phyloP scores from a whole-genome alignment of 495 filamentous ascomycete species.

The Viridothelium virens region DNA sequence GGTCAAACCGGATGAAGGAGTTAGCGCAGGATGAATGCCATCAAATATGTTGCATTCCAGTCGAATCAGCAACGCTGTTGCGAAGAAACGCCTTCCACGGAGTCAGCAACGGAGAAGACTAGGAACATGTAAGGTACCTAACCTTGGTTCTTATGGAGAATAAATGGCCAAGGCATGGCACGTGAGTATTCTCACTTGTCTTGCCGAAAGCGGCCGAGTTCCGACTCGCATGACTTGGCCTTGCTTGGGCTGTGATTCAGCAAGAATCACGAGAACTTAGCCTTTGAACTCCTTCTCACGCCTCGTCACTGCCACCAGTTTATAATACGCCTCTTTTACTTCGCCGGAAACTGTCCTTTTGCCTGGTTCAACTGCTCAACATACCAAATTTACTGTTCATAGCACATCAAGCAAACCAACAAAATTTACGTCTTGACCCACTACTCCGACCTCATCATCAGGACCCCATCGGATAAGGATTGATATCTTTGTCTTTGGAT shows the following conservation, averaged over 20 bases:
- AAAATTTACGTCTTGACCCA: not conserved
- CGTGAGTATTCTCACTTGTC: too few species aligned
- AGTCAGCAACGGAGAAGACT: too few species aligned
- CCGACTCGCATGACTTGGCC: not conserved
- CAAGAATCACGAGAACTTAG: not conserved
- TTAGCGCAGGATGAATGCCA: too few species aligned
- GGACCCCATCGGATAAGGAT: not conserved
- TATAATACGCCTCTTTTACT: not conserved
- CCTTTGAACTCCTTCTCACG: not conserved
- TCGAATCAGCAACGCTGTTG: too few species aligned
- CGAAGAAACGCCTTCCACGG: too few species aligned
- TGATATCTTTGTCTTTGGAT: not conserved
- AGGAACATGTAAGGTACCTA: too few species aligned
- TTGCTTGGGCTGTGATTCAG: slow-evolving; percentile 1
- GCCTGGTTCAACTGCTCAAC: not conserved
- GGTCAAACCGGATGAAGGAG: too few species aligned
- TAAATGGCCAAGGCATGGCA: too few species aligned
- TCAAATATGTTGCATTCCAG: too few species aligned
- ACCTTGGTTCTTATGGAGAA: too few species aligned
- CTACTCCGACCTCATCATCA: not conserved
- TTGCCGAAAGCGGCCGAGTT: too few species aligned
- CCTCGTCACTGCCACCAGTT: not conserved
- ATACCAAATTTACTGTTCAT: not conserved
- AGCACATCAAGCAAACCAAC: not conserved
- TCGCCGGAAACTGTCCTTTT: not conserved